phyloP scores from a whole-genome alignment of 2,329 filamentous ascomycete genomes.

The Exophiala oligosperma region DNA sequence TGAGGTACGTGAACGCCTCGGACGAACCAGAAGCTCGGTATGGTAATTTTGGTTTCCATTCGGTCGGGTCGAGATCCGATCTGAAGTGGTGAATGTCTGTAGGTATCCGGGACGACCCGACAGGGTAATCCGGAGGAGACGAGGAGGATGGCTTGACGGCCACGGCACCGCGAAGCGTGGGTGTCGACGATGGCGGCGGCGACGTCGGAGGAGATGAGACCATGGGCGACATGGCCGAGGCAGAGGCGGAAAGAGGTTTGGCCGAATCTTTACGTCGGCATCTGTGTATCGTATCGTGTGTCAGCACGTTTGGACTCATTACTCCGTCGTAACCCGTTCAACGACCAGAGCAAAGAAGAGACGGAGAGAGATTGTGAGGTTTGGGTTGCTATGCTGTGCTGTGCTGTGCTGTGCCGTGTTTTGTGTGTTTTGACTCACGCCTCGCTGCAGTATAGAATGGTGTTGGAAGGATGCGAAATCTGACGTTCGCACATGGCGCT shows the following conservation, averaged over 20 bases:
- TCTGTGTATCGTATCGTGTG: constrained; percentile 27
- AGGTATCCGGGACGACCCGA: constrained; percentile 40
- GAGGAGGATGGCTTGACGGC: constrained; percentile 32
- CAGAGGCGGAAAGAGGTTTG: constrained; percentile 43
- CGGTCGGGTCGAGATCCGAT: constrained; percentile 50
- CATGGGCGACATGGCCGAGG: constrained; percentile 26
- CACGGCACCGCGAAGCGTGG: constrained; percentile 35
- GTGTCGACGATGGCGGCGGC: constrained; percentile 36
- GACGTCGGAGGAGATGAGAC: constrained; percentile 33
- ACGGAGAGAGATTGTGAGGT: background rate
- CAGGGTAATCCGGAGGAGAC: constrained; percentile 20
- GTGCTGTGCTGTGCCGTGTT: too few relatives aligned
- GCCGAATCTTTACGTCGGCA: constrained; percentile 49
- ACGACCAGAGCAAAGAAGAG: too few relatives aligned
- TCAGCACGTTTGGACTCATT: too few relatives aligned
- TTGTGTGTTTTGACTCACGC: constrained; percentile 46
- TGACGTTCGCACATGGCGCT: constrained; percentile 67
- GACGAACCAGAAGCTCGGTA: constrained; percentile 33
- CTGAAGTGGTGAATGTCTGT: constrained; percentile 38
- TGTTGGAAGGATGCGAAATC: constrained; percentile 61
- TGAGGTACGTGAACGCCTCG: constrained; percentile 47
- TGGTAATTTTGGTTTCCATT: constrained; percentile 50
- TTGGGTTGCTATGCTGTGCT: too few relatives aligned
- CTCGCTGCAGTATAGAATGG: constrained; percentile 65
- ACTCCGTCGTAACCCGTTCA: too few relatives aligned